phyloP scores from a whole-genome alignment of 768 basidiomycete species.

The Pleurotus eryngii region DNA sequence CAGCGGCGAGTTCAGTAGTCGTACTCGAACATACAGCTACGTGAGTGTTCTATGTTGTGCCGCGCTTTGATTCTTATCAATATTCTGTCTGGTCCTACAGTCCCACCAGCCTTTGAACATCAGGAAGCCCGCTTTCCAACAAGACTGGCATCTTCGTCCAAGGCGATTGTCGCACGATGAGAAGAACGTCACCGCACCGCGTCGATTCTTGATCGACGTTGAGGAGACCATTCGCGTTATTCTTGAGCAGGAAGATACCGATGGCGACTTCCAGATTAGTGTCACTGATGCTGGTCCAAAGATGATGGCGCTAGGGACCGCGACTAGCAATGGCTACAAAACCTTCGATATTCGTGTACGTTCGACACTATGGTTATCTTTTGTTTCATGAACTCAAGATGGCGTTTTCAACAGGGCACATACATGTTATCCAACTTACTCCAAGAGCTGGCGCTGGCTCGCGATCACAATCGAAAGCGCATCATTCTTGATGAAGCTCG shows the following conservation, averaged over 20 bases:
- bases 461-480: constrained; percentile 91
- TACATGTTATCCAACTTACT: constrained; percentile 99
- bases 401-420: constrained; percentile 62
- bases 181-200: constrained; percentile 71
- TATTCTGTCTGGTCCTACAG: constrained; percentile 30
- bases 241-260: constrained; percentile 97
- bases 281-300: constrained; percentile 97
- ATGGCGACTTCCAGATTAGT: constrained; percentile 95
- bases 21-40: constrained; percentile 85
- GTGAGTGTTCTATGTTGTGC: constrained; percentile 39
- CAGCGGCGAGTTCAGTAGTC: constrained; percentile 73
- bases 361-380: constrained; percentile 1
- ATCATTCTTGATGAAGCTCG: constrained; percentile 99
- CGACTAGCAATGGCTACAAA: constrained; percentile 97
- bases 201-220: constrained; percentile 94
- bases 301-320: constrained; percentile 92
- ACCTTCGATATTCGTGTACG: constrained; percentile 90
- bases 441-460: constrained; percentile 96
- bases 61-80: constrained; percentile 9
- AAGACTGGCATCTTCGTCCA: constrained; percentile 69
- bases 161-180: constrained; percentile 93
- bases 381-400: no score
- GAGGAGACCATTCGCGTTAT: constrained; percentile 97
- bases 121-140: constrained; percentile 74
- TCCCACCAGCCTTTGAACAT: constrained; percentile 71